Evolutionary conservation across 1,284 basidiomycete genomes (phyloP), one percentile per base, ranked within the genome.

Genomic region (Malassezia brasiliensis): DNA sequence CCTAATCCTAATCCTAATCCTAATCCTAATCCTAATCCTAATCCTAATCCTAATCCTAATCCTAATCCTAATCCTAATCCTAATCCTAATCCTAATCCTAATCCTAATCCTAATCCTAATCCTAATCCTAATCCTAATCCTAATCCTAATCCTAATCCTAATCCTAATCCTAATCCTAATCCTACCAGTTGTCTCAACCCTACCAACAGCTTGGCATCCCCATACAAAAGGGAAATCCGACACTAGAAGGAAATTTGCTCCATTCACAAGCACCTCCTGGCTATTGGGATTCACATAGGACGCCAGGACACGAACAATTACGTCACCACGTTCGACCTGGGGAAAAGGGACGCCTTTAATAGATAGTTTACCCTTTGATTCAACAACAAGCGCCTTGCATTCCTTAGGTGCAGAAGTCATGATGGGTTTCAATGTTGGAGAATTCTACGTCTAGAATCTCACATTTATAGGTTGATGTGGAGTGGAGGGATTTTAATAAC

Each of bases 91-190:
- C 40, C 40, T 42, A 42, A 42, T 42, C 40, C 40, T 42, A 42
- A 42, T 42, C 40, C 40, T 42, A 42, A 42, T 42, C 40, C 40
- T 42, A 42, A 42, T 42, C 40, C 40, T 42, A 42, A 42, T 42
- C 40, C 40, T 42, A 42, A 42, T 42, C 40, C 40, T 42, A 42
- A 42, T 42, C 40, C 40, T 45, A 45, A 45, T 31, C 42, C 42
- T 45, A 45, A 45, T 31, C 46, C 46, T 47, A 47, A 47, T 19
- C 35, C 47, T 48, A 37, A 37, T 31, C 47, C 47, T 37, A 37
- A 48, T 31, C 35, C 47, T 34, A 47, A 34, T 34, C 45, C 45
- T 47, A 34, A 47, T 19, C 31, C 45, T 32, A 47, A 47, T 34
- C 31, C 45, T 34, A 34, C 41, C 41, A 10, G 38, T 40, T 15